Evolutionary conservation across 208 protist species (phyloP), one percentile per base, ranked within the genome.

Genomic region (Trypanosomatidae sp.): DNA sequence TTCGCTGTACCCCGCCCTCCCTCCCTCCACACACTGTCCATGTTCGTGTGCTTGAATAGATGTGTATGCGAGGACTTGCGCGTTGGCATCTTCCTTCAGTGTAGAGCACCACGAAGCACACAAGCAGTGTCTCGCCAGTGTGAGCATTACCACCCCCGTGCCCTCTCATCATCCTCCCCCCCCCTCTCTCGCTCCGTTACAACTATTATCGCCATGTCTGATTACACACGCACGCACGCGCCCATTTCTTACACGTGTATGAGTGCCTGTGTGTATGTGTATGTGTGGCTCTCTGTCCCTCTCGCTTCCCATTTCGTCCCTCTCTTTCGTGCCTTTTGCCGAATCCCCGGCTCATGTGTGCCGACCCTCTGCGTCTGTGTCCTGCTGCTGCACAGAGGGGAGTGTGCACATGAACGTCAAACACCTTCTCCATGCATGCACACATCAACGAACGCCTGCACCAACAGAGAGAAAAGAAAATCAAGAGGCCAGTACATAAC

Each of bases 211-310:
- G 30, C 30, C 39, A 41, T 9, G 59, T 22, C 25, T 65, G 36
- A 65, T 33, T 65, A 41, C 62, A 52, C 62, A 50, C 22, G 44
- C 59, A 25, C 59, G 44, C 30, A 41, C 59, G 39, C 60, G 39
- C 19, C 9, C 12, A 60, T 12, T 17, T 39, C 17, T 17, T 15
- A 33, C 9, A 33, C 22, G 13, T 56, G 15, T 56, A 9, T 56
- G 52, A 28, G 52, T 56, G 52, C 22, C 19, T 19, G n/a, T 0
- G 59, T 65, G 36, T 65, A 5, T 15, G 36, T 41, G 19, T 6
- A 33, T 12, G 13, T 43, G 9, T 62, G 13, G 15, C 33, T 43
- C 33, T 19, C 3, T n/a, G 3, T 56, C 58, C 13, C 33, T 43
- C 19, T 13, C 10, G 9, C 15, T 65, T 65, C 22, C 59, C 33